Conservation (phyloP, 352 stramenopile species). For the Stephanocyclus meneghinianus region DNA sequence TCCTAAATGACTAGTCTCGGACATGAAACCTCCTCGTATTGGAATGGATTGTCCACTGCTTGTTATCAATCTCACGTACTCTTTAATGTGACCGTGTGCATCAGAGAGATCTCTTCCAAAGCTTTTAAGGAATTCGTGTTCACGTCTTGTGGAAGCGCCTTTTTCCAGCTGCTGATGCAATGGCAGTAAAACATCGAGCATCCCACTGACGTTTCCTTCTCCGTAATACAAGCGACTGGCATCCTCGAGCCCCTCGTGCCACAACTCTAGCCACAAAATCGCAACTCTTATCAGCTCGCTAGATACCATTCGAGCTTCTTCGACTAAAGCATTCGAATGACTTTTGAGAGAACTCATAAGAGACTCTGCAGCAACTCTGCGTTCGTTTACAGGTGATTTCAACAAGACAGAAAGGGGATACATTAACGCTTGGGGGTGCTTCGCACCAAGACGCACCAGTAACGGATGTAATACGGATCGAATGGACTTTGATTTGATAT, state of each 20-base stretch:
- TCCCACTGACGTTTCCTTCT: slow-evolving; percentile 94
- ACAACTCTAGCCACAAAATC: slow-evolving; percentile 98
- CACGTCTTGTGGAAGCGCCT: slow-evolving; percentile 63
- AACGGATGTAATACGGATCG: slow-evolving; percentile 86
- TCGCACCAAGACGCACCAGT: slow-evolving; percentile 87
- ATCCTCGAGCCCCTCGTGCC: slow-evolving; percentile 97
- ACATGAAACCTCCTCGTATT: slow-evolving; percentile 62
- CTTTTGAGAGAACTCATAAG: slow-evolving; percentile 93
- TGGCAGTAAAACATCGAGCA: slow-evolving; percentile 91
- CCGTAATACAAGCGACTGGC: slow-evolving; percentile 95
- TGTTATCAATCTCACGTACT: slow-evolving; percentile 76
- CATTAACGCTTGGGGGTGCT: slow-evolving; percentile 97
- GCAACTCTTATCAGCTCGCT: slow-evolving; percentile 97
- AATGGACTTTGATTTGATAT: slow-evolving; percentile 79
- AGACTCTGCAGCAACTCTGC: slow-evolving; percentile 90
- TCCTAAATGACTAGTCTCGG: slow-evolving; percentile 41
- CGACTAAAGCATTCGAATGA: slow-evolving; percentile 91
- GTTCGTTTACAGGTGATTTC: slow-evolving; percentile 91
- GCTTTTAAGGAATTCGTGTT: slow-evolving; percentile 77
- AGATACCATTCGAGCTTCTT: slow-evolving; percentile 97
- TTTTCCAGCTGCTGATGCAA: slow-evolving; percentile 92
- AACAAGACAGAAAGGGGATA: slow-evolving; percentile 95
- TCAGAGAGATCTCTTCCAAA: slow-evolving; percentile 91
- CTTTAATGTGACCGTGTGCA: slow-evolving; percentile 80
- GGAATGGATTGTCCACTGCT: slow-evolving; percentile 72